Evolutionary conservation across 192 early-diverging fungal genomes (phyloP).

Genomic region (Linnemannia schmuckeri): DNA sequence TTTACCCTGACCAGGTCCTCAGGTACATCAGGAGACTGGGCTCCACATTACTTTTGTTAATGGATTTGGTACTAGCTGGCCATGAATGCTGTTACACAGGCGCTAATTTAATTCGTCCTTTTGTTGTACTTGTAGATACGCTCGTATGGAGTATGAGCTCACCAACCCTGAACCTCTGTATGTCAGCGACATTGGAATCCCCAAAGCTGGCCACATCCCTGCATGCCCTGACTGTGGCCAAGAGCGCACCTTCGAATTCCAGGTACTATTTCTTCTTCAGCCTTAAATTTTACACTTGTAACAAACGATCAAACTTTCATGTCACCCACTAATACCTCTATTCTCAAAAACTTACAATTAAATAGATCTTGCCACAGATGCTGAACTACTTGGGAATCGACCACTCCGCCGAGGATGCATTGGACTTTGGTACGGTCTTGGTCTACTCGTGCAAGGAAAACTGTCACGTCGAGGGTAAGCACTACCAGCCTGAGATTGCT

Average conservation of each 20-base stretch:
- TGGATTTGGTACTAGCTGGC: background rate
- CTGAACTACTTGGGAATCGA: constrained; percentile 84
- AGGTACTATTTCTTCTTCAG: constrained; percentile 60
- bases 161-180: constrained; percentile 77
- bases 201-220: constrained; percentile 67
- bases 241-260: constrained; percentile 90
- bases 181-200: constrained; percentile 79
- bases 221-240: constrained; percentile 80
- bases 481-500: constrained; percentile 78
- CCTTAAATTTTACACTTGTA: background rate
- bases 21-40: constrained; percentile 63
- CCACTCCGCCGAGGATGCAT: constrained; percentile 72
- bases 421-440: constrained; percentile 94
- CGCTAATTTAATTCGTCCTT: background rate
- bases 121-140: constrained; percentile 59
- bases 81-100: background rate
- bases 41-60: background rate
- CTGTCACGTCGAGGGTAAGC: constrained; percentile 70
- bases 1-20: constrained; percentile 89
- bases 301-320: too few relatives aligned
- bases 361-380: constrained; percentile 88
- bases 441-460: constrained; percentile 89
- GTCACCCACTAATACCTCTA: too few relatives aligned
- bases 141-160: constrained; percentile 70
- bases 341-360: background rate